A percentile compares a stretch with the other conserved stretches of the same genome.
Conservation (phyloP, 192 early-diverging fungal genomes). For the Paraglomus occultum region DNA sequence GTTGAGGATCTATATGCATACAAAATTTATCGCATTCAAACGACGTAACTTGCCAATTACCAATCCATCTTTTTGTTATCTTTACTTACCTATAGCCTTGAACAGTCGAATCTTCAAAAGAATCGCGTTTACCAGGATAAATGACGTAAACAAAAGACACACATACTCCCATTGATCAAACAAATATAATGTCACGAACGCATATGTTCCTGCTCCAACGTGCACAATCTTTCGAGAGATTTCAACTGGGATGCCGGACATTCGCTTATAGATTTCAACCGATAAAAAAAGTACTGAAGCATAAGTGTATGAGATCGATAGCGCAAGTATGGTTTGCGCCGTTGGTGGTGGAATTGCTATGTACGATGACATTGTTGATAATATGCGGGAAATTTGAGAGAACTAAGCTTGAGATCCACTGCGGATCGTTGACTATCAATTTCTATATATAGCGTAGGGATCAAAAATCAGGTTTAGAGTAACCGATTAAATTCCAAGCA, state of each 20-base stretch:
- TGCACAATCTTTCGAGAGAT: constrained; percentile 35
- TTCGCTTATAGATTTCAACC: constrained; percentile 6
- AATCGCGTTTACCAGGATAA: constrained; percentile 2
- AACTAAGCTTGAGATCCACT: too few relatives aligned
- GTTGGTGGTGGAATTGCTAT: constrained; percentile 18
- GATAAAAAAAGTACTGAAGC: neutral
- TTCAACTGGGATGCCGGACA: neutral
- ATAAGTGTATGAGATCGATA: constrained; percentile 7
- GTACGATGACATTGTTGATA: too few relatives aligned
- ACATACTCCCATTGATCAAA: constrained; percentile 36
- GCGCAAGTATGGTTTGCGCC: neutral
- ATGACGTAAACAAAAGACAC: constrained; percentile 7
- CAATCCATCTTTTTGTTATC: too few relatives aligned
- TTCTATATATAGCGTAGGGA: too few relatives aligned
- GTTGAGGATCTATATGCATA: constrained; percentile 12
- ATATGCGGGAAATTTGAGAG: too few relatives aligned
- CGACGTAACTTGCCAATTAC: too few relatives aligned
- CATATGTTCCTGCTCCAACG: constrained; percentile 23
- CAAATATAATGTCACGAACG: constrained; percentile 16
- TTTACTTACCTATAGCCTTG: constrained; percentile 13
- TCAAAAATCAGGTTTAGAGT: too few relatives aligned
- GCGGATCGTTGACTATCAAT: too few relatives aligned
- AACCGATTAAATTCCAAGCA: too few relatives aligned
- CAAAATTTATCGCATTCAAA: too few relatives aligned
- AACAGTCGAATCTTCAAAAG: neutral